Evolutionary conservation across 345 rosid genomes (phyloP).

Genomic region (Eucalyptus tenuipes): DNA sequence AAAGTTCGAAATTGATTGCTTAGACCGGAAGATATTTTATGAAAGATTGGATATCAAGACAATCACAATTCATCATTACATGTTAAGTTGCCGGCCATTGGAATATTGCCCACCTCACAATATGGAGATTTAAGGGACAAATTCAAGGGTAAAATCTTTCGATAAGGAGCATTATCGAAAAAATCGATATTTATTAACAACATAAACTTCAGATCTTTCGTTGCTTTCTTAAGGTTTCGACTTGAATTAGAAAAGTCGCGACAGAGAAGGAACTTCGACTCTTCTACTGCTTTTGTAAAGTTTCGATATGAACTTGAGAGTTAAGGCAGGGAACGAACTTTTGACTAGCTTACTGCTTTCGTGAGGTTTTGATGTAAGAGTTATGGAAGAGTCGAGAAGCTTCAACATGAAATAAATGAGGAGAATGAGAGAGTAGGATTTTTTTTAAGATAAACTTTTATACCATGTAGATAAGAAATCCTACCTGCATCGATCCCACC

Average conservation of each 20-base stretch:
- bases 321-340: neutral
- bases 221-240: neutral
- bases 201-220: neutral
- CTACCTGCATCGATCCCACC: neutral
- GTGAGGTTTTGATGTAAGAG: neutral
- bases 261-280: rapidly evolving
- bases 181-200: neutral
- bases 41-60: neutral
- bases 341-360: neutral
- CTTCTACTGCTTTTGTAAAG: neutral
- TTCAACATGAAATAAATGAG: neutral
- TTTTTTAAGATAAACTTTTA: neutral
- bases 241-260: neutral
- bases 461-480: neutral
- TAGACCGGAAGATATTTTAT: neutral
- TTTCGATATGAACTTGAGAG: neutral
- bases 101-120: neutral
- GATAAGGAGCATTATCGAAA: neutral
- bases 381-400: rapidly evolving
- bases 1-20: neutral
- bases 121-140: neutral
- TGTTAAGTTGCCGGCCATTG: neutral
- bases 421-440: neutral
- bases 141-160: neutral
- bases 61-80: neutral